Evolutionary conservation across 2,329 filamentous ascomycete genomes (phyloP).

Genomic region (Neonectria coccinea): DNA sequence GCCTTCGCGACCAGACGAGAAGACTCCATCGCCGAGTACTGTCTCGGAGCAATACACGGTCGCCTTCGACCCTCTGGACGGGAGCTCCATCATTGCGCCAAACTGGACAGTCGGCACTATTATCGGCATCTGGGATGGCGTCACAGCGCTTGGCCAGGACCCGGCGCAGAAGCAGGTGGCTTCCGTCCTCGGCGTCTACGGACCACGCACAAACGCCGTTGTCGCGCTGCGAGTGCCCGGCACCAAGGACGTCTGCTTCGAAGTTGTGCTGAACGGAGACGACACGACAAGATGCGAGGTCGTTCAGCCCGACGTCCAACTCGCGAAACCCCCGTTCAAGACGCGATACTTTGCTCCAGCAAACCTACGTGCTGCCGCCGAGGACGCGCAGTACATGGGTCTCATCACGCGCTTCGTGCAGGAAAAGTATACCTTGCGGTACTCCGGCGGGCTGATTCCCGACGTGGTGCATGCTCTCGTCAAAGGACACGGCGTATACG

Average conservation of each 20-base stretch:
- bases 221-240: conserved; percentile 64
- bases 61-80: conserved; percentile 73
- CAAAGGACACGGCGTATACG: conserved; percentile 72
- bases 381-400: conserved; percentile 60
- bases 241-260: conserved; percentile 58
- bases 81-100: conserved; percentile 69
- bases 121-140: conserved; percentile 68
- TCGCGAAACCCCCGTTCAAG: conserved; percentile 54
- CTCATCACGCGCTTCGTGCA: conserved; percentile 63
- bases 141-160: conserved; percentile 55
- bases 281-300: conserved; percentile 49
- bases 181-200: conserved; percentile 65
- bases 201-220: conserved; percentile 66
- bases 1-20: conserved; percentile 32
- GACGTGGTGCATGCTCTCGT: conserved; percentile 70
- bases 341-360: conserved; percentile 72
- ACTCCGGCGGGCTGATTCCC: conserved; percentile 71
- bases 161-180: conserved; percentile 59
- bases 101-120: conserved; percentile 72
- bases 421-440: conserved; percentile 69
- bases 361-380: conserved; percentile 68
- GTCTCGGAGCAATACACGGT: conserved; percentile 63
- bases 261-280: conserved; percentile 57
- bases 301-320: conserved; percentile 54
- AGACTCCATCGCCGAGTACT: not conserved